Evolutionary conservation across 306 rosid species (phyloP), one percentile per base, ranked within the genome.

Genomic region (Cotoneaster glaucophyllus): DNA sequence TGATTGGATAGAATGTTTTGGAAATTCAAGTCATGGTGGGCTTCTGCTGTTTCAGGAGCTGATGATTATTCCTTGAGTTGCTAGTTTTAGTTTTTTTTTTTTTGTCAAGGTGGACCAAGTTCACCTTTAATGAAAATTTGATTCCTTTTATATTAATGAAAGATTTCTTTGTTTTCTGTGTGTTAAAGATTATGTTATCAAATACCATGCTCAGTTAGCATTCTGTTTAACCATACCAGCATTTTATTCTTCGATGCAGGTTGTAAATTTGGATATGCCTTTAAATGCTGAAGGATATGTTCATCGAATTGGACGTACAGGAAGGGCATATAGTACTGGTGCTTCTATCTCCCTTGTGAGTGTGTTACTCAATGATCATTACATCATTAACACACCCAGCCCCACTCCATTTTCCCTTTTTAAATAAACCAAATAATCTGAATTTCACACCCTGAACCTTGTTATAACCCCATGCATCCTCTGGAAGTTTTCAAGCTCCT

Each of bases 251-350:
- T 53, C 54, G 77, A 56, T 79, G 64, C 91, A 94, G 98, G 98
- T 95, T 76, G 80, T 95, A 80, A 95, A 92, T 87, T 85, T 92
- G 64, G 97, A 95, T 77, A 89, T 95, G 97, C 97, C 99, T 64
- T 84, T 19, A 69, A 90, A 82, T 87, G 86, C 81, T 76, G 87
- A 83, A 31, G 97, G 97, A 70, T 95, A 95, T 74, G 85, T 95
- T 19, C 97, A 95, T 80, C 88, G 97, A 64, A 90, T 95, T 77
- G 99, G 99, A 63, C 97, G 99, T 71, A 95, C 99, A 29, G 99
- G 99, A 84, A 87, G 99, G 86, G 99, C 97, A 72, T 86, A 85
- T 67, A 95, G 71, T 79, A 87, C 93, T 64, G 99, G 99, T 82
- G 58, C 91, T 82, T 92, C 99, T 82, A 57, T 95, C 31, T 92